A percentile compares a stretch with the other conserved stretches of the same genome.
Evolutionary conservation across 495 filamentous ascomycete species (phyloP).

Genomic region (Patellaria atrata): DNA sequence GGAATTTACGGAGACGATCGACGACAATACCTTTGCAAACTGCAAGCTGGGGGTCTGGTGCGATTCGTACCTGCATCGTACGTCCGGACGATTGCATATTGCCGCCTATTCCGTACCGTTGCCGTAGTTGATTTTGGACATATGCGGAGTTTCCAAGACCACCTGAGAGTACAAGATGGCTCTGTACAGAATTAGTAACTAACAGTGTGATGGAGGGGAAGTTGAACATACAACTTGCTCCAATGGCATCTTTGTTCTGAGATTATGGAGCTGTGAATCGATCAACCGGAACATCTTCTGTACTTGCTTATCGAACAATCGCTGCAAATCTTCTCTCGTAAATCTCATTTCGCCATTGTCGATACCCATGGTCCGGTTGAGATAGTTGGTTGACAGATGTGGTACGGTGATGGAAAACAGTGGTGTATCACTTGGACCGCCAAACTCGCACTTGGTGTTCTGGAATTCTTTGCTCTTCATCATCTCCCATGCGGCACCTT

Average conservation of each 20-base stretch:
- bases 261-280: conserved; percentile 38
- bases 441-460: conserved; percentile 26
- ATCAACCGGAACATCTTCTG: conserved; percentile 38
- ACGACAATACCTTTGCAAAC: conserved; percentile 29
- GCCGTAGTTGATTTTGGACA: conserved; percentile 27
- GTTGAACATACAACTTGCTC: conserved; percentile 35
- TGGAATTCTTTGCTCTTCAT: conserved; percentile 23
- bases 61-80: conserved; percentile 22
- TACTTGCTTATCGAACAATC: conserved; percentile 42
- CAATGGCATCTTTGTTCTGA: conserved; percentile 31
- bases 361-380: conserved; percentile 26
- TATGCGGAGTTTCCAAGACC: conserved; percentile 54
- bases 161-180: conserved; percentile 46
- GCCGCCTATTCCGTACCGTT: conserved; percentile 15
- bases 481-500: conserved; percentile 24
- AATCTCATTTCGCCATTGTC: conserved; percentile 31
- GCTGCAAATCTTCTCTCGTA: conserved; percentile 33
- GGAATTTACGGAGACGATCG: conserved; percentile 23
- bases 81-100: conserved; percentile 11
- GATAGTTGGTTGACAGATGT: conserved; percentile 28
- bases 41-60: conserved; percentile 29
- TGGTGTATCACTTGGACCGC: conserved; percentile 25
- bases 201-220: neutral
- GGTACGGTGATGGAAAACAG: conserved; percentile 21
- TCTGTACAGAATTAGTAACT: conserved; percentile 19